Conservation (phyloP, 306 rosid species). For the Glycyrrhiza uralensis region DNA sequence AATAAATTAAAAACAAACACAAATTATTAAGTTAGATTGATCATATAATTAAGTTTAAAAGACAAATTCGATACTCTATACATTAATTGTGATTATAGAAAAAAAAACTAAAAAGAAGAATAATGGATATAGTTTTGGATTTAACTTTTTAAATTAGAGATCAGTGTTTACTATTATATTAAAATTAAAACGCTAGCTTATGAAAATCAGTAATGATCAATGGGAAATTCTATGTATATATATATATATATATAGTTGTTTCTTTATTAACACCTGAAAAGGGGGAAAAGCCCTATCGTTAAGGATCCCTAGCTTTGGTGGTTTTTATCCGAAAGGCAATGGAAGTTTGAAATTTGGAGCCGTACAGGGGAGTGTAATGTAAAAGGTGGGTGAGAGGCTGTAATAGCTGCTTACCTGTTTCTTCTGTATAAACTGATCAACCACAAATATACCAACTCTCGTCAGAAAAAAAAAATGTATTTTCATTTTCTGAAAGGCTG, state of each 20-base stretch:
- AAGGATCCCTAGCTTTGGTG: slow-evolving; percentile 2
- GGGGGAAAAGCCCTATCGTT: slow-evolving; percentile 9
- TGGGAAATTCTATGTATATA: no score
- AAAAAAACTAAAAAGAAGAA: neutral
- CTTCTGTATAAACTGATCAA: slow-evolving; percentile 24
- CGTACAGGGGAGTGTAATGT: slow-evolving; percentile 29
- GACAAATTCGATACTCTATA: neutral
- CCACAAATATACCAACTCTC: slow-evolving; percentile 22
- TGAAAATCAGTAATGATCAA: no score
- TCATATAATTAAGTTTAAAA: neutral
- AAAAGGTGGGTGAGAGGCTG: slow-evolving; percentile 43
- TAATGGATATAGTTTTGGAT: neutral
- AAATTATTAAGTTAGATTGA: neutral
- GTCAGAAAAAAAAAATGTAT: neutral
- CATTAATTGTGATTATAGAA: no score
- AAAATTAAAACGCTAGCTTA: no score
- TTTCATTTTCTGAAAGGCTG: slow-evolving; percentile 39
- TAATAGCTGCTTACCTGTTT: slow-evolving; percentile 37
- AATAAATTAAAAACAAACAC: no score
- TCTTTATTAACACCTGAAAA: neutral
- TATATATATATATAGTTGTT: no score
- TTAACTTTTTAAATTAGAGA: neutral
- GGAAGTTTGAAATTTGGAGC: neutral
- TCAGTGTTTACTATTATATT: no score
- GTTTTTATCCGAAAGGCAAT: slow-evolving; percentile 37